Evolutionary conservation across 2,329 filamentous ascomycete species (phyloP).

Genomic region (Phoma sp.): DNA sequence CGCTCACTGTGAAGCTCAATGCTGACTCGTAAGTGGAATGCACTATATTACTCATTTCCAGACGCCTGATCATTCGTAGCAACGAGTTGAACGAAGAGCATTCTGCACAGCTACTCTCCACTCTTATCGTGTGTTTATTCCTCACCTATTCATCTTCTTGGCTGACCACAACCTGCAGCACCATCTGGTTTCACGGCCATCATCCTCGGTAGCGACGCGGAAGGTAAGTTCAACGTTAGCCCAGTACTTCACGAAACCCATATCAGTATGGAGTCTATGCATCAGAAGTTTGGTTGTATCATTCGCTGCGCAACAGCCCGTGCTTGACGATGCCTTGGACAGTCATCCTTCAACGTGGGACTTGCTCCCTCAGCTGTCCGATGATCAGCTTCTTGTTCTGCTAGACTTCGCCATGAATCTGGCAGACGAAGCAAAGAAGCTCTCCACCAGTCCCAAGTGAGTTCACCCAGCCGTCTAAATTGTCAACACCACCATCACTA

Average conservation of each 20-base stretch:
- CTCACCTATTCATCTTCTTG: not conserved
- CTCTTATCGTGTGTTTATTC: constrained; percentile 39
- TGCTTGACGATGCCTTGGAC: constrained; percentile 58
- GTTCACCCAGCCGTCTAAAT: not conserved
- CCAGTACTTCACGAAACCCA: constrained; percentile 76
- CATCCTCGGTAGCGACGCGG: constrained; percentile 67
- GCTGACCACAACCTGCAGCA: constrained; percentile 27
- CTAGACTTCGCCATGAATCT: constrained; percentile 70
- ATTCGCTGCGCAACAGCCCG: constrained; percentile 56
- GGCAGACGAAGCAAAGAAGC: constrained; percentile 71
- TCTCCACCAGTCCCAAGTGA: constrained; percentile 65
- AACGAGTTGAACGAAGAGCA: constrained; percentile 41
- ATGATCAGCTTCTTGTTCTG: constrained; percentile 61
- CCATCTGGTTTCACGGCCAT: constrained; percentile 39
- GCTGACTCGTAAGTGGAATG: constrained; percentile 73
- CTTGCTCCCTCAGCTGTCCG: constrained; percentile 56
- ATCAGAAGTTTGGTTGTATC: constrained; percentile 69
- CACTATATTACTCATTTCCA: not conserved
- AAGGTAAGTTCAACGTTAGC: constrained; percentile 81
- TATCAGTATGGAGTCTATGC: constrained; percentile 70
- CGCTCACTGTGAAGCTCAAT: constrained; percentile 93
- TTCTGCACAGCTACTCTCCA: constrained; percentile 45
- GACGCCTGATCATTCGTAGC: constrained; percentile 23
- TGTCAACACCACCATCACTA: constrained; percentile 1
- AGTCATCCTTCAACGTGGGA: constrained; percentile 52